Percentiles rank a stretch among this genome's conserved stretches.
Conservation (phyloP, 352 stramenopile species). For the Phytopythium oedochilum region DNA sequence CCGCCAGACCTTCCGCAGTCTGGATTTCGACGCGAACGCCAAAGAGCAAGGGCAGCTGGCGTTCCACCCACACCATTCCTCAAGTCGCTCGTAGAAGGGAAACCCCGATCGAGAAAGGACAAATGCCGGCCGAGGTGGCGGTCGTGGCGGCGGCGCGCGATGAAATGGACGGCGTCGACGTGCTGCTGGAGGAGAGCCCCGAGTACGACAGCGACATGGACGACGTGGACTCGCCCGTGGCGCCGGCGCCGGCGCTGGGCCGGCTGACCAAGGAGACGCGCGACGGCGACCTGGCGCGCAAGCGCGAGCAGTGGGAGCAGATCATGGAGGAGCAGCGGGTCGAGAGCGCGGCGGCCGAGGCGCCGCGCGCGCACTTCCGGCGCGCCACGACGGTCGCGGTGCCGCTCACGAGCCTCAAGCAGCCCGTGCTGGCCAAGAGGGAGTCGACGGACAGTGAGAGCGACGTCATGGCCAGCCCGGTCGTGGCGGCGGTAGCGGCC, state of each 20-base stretch:
- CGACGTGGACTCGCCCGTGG: background rate
- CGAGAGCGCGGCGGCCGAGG: conserved; percentile 1
- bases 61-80: no score
- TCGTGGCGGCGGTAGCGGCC: background rate
- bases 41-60: no score
- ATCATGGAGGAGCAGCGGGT: background rate
- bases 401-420: conserved; percentile 9
- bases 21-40: background rate
- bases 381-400: conserved; percentile 53
- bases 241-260: background rate
- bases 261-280: conserved; percentile 1
- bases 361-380: conserved; percentile 23
- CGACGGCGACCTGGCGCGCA: background rate
- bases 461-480: conserved; percentile 9
- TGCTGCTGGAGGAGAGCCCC: conserved; percentile 12
- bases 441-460: conserved; percentile 14
- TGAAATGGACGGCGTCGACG: background rate
- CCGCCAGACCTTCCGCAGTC: no score
- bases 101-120: no score
- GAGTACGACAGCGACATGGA: conserved; percentile 12
- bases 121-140: no score
- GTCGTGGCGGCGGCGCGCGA: background rate
- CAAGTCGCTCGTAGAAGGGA: no score
- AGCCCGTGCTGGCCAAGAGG: conserved; percentile 8
- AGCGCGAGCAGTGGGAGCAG: conserved; percentile 3